Conservation (phyloP, 257 asterid genomes). For the Handroanthus guayacan region DNA sequence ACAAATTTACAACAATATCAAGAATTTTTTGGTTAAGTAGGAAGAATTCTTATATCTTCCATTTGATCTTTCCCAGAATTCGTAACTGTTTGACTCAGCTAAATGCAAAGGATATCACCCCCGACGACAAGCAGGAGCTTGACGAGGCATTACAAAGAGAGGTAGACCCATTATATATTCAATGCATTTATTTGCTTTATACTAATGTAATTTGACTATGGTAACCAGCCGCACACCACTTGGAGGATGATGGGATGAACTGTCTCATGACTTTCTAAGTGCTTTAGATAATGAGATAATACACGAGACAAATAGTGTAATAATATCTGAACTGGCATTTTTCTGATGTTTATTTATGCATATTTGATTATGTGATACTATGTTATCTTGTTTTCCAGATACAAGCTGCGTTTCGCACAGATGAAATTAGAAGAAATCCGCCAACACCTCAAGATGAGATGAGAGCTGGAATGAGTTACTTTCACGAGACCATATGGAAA, state of each 20-base stretch:
- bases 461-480: conserved; percentile 99
- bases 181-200: not conserved
- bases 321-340: not conserved
- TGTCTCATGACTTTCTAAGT: not conserved
- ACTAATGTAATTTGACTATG: not conserved
- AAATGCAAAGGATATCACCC: conserved; percentile 82
- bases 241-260: not conserved
- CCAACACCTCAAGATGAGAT: conserved; percentile 99
- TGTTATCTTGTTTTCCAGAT: conserved; percentile 54
- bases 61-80: conserved; percentile 52
- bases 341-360: not conserved
- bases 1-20: not conserved
- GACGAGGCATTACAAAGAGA: conserved; percentile 96
- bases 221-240: not conserved
- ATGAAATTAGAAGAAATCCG: conserved; percentile 92
- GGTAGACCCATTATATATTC: conserved; percentile 48
- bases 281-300: not conserved
- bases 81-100: conserved; percentile 87
- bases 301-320: not conserved
- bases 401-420: conserved; percentile 98
- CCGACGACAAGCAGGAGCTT: conserved; percentile 95
- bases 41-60: not conserved
- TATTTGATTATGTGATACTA: not conserved
- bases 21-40: not conserved
- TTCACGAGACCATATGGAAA: conserved; percentile 96